These are phyloP conservation scores for Yarrowia sp. DNA, from an alignment of 805 yeast genomes.

Conservation along the genomic window DNA sequence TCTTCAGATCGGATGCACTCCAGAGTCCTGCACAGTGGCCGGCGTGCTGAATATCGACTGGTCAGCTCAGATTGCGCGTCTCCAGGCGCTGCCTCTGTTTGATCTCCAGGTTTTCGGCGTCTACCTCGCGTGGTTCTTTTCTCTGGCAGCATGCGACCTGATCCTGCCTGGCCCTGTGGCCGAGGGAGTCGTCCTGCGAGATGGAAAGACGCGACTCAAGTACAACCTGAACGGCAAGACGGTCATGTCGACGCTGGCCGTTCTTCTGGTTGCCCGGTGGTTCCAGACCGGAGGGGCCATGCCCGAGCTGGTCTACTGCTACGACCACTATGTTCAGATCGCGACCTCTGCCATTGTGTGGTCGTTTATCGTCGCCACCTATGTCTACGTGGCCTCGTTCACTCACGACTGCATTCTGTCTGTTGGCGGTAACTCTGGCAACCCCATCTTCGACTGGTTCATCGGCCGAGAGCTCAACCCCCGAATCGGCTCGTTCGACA, in stretches of 20 bases:
- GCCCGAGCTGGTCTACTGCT: conserved; percentile 80
- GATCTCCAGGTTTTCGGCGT: conserved; percentile 36
- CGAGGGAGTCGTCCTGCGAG: conserved; percentile 70
- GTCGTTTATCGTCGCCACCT: conserved; percentile 59
- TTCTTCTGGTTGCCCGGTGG: conserved; percentile 51
- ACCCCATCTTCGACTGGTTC: conserved; percentile 82
- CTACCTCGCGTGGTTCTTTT: conserved; percentile 71
- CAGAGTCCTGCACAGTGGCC: conserved; percentile 40
- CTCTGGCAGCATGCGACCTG: conserved; percentile 60
- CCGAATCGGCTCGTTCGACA: conserved; percentile 77
- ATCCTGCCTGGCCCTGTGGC: conserved; percentile 62
- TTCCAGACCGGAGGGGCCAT: conserved; percentile 50
- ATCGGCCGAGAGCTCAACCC: conserved; percentile 97
- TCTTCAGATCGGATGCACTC: conserved; percentile 63
- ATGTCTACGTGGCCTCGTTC: conserved; percentile 68
- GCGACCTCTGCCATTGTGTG: conserved; percentile 62
- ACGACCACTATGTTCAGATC: conserved; percentile 64
- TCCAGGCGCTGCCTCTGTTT: conserved; percentile 48
- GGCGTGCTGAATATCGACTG: conserved; percentile 29
- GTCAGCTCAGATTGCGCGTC: conserved; percentile 30
- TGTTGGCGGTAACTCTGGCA: conserved; percentile 80
- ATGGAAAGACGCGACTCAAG: conserved; percentile 57
- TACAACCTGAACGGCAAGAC: conserved; percentile 82
- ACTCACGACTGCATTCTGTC: conserved; percentile 70
- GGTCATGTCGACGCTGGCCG: conserved; percentile 46